Evolutionary conservation across 2,329 filamentous ascomycete genomes (phyloP), one percentile per base, ranked within the genome.

Genomic region (Volutella citrinella): DNA sequence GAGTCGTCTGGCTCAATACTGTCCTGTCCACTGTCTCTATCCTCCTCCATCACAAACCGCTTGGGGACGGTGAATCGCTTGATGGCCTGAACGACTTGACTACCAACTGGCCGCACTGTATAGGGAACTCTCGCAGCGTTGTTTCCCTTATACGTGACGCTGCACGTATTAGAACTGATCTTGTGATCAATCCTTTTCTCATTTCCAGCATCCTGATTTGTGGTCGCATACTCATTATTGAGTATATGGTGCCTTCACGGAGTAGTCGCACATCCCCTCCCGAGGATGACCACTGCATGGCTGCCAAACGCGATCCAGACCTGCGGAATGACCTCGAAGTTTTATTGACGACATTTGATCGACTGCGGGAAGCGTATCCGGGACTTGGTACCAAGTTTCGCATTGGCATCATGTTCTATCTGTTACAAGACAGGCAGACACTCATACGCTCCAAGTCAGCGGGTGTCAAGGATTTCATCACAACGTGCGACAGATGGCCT

Each of bases 41-140:
- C 5, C 39, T 51, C 12, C 20, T 55, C 5, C 42, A 51, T 18
- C 49, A 55, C 25, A 36, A 41, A 5, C 40, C 49, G 3, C 33
- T 47, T 14, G 14, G 6, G 2, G 38, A 42, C 5, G 36, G 36
- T 4, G 38, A 43, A 14, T 35, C 32, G 3, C 19, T 38, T 3
- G 34, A 41, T 4, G 23, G 20, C 1, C 34, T 23, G 9, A 38
- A 30, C 8, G 40, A 47, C 9, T 26, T 42, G 16, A 33, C 40
- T 0, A 36, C 38, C 21, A 37, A 53, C 19, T 54, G 51, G 51
- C 46, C 49, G 5, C 46, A 48, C 10, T 52, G 49, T 22, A 38
- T 53, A 11, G 39, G 40, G 9, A 36, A 48, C 3, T 49, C 46
- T 13, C 48, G 48, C 5, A 31, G 28, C 11, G 34, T 34, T 3